phyloP scores from a whole-genome alignment of 768 basidiomycete genomes.

The Trametes maxima region DNA sequence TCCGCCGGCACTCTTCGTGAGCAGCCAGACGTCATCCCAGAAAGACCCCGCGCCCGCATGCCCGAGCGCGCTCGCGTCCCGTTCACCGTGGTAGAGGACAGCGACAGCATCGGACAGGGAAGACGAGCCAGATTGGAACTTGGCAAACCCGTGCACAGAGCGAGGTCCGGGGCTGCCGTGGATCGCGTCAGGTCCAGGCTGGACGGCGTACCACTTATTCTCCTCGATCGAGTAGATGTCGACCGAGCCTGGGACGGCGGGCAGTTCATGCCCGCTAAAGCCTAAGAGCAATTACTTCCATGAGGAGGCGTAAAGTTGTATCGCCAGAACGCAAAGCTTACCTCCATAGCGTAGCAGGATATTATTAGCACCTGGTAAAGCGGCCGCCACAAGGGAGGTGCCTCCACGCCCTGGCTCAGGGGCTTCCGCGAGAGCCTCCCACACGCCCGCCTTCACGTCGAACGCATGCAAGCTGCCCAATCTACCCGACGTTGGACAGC shows the following conservation, averaged over 20 bases:
- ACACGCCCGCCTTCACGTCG: constrained; percentile 32
- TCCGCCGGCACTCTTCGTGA: constrained; percentile 23
- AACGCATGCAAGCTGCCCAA: constrained; percentile 39
- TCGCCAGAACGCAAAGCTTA: constrained; percentile 4
- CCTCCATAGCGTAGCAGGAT: constrained; percentile 44
- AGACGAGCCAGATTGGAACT: constrained; percentile 25
- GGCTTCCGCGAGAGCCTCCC: constrained; percentile 38
- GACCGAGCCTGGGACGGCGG: constrained; percentile 27
- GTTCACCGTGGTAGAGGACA: constrained; percentile 41
- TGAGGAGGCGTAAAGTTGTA: neutral
- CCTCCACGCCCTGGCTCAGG: constrained; percentile 45
- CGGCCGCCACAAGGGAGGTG: constrained; percentile 38
- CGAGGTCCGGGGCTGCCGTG: constrained; percentile 37
- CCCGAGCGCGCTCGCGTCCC: constrained; percentile 38
- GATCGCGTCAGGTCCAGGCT: constrained; percentile 30
- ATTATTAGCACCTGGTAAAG: constrained; percentile 14
- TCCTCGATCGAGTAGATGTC: constrained; percentile 39
- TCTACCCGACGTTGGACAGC: constrained; percentile 42
- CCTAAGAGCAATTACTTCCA: constrained; percentile 24
- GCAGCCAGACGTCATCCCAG: constrained; percentile 42
- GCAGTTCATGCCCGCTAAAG: constrained; percentile 41
- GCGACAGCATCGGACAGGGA: constrained; percentile 28
- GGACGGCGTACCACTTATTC: constrained; percentile 28
- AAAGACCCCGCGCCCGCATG: constrained; percentile 45
- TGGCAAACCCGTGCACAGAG: constrained; percentile 40